phyloP scores from a whole-genome alignment of 2,329 filamentous ascomycete genomes.

The Fusarium nanum region DNA sequence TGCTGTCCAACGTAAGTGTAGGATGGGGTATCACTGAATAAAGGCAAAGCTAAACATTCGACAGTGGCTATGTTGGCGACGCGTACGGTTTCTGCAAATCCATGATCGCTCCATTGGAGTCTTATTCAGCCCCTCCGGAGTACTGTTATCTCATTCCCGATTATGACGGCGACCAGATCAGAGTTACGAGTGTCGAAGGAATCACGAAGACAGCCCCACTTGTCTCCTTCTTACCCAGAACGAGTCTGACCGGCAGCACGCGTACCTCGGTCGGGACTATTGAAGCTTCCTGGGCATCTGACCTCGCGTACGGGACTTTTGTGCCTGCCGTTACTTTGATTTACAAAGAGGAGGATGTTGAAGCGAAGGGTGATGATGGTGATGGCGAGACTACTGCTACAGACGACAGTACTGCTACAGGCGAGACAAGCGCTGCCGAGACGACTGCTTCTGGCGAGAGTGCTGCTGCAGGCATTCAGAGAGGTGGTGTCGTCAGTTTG shows the following conservation, averaged over 20 bases:
- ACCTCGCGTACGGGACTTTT: constrained; percentile 1
- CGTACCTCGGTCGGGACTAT: no score
- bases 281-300: background rate
- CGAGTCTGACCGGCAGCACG: background rate
- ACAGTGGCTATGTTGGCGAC: no score
- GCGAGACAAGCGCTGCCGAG: background rate
- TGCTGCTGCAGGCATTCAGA: background rate
- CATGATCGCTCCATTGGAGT: background rate
- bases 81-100: background rate
- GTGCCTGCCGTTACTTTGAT: constrained; percentile 7
- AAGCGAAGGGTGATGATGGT: background rate
- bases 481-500: background rate
- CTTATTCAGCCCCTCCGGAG: no score
- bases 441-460: background rate
- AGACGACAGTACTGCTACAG: background rate
- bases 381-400: background rate
- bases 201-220: no score
- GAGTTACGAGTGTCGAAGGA: no score
- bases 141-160: no score
- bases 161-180: no score
- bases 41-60: no score
- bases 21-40: no score
- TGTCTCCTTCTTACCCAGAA: no score
- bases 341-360: background rate
- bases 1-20: constrained; percentile 10